Base-by-base conservation (phyloP, 805 yeast species). In the Ogataea neopini region DNA sequence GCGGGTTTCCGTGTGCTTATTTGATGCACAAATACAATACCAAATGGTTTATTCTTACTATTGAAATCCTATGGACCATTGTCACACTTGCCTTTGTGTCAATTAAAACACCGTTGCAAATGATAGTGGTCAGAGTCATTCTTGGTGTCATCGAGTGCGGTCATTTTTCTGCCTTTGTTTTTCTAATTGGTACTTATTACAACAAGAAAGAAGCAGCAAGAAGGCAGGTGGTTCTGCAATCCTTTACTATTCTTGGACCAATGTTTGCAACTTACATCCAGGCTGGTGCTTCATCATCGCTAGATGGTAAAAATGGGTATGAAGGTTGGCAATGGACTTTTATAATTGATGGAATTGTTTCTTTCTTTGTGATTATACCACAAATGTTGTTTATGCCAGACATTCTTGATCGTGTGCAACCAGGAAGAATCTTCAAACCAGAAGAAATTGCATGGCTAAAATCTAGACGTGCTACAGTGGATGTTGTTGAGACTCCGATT, bases 131-230 rank as follows among this genome's bases (percentile, higher is more conserved):
- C 36, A 68, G 91, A 47, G 83, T 84, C 54, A 70, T 84, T 22
- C 70, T 83, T 49, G 89, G 86, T 35, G 76, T 79, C 1, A 80
- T 82, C 57, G 92, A 87, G 61, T 77, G 86, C 9, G 81, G 84
- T 18, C 77, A 73, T 57, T 72, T 78, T 67, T 83, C 87, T 10
- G 82, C 80, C 10, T 70, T 80, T 48, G 85, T 81, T 52, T 81
- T 77, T 52, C 64, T 80, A 43, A 67, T 74, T 57, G 88, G 86
- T 10, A 71, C 80, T 11, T 80, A 76, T 73, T 79, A 78, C 62
- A 73, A 72, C 57, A 69, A 78, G 45, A 71, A 70, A 45, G 85
- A 83, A 64, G 71, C 79, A 49, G 73, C 78, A 33, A 70, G 86
- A 60, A 74, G 88, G 64, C 79, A 81, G 15, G 79, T 80, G 38